Conservation (phyloP, 805 yeast genomes). For the Starmerella etchellsii region DNA sequence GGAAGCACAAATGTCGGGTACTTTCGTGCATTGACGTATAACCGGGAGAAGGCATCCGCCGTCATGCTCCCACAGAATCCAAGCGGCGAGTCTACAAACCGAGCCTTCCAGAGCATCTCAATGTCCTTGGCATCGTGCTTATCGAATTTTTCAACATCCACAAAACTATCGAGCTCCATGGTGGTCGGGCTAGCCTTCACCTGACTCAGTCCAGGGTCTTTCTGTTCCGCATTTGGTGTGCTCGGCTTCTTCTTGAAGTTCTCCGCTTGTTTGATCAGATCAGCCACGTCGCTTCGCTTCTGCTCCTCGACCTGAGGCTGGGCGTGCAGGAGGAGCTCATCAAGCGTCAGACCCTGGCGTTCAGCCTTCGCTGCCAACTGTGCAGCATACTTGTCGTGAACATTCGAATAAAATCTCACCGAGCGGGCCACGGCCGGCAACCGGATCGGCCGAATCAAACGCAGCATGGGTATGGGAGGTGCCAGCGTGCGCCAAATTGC, state of each 20-base stretch:
- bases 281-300: constrained; percentile 9
- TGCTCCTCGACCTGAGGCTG: constrained; percentile 14
- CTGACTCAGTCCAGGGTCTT: neutral
- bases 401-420: neutral
- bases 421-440: neutral
- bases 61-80: constrained; percentile 55
- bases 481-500: too few species aligned
- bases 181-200: constrained; percentile 22
- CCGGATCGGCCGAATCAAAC: neutral
- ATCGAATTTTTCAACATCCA: constrained; percentile 54
- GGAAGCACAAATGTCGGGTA: constrained; percentile 86
- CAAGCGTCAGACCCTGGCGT: constrained; percentile 15
- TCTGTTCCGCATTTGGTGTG: neutral
- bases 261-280: constrained; percentile 12
- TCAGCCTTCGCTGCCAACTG: constrained; percentile 30
- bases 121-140: constrained; percentile 49
- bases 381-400: constrained; percentile 29
- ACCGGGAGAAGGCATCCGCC: constrained; percentile 43
- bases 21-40: constrained; percentile 52
- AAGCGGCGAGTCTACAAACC: constrained; percentile 51
- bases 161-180: constrained; percentile 57
- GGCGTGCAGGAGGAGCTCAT: constrained; percentile 17
- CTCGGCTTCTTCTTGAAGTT: constrained; percentile 1
- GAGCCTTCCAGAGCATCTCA: constrained; percentile 77
- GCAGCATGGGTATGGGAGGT: too few species aligned